These are phyloP conservation scores for Cercospora janseana DNA, from an alignment of 2,329 filamentous ascomycete genomes.

Conservation along the genomic window DNA sequence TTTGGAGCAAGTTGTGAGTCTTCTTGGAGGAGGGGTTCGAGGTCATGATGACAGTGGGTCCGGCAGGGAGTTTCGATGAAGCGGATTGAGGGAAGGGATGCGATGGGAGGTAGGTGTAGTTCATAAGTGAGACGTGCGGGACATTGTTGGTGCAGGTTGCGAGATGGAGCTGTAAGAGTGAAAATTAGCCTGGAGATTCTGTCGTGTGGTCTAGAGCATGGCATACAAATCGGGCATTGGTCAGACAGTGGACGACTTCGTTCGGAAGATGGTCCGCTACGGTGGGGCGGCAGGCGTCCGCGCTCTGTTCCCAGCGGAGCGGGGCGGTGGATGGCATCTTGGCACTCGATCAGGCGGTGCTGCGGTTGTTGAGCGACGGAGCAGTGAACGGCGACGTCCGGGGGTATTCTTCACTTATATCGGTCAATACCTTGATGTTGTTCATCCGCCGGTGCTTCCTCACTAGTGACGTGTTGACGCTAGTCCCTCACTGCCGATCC, in stretches of 20 bases:
- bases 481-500: too few relatives aligned
- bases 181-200: not conserved
- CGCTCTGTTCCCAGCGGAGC: slow-evolving; percentile 51
- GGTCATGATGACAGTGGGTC: slow-evolving; percentile 79
- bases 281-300: slow-evolving; percentile 69
- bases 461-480: too few relatives aligned
- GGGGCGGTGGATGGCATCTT: slow-evolving; percentile 33
- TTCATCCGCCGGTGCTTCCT: too few relatives aligned
- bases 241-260: slow-evolving; percentile 85
- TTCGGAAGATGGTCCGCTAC: slow-evolving; percentile 68
- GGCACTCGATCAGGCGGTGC: too few relatives aligned
- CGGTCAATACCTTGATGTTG: too few relatives aligned
- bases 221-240: slow-evolving; percentile 88
- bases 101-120: slow-evolving; percentile 88
- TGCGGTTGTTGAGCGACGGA: slow-evolving; percentile 5
- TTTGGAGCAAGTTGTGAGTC: slow-evolving; percentile 75
- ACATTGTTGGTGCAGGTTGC: slow-evolving; percentile 81
- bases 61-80: slow-evolving; percentile 42
- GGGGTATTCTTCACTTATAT: too few relatives aligned
- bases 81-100: slow-evolving; percentile 55
- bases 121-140: slow-evolving; percentile 96
- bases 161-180: slow-evolving; percentile 72
- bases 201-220: slow-evolving; percentile 33
- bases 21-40: slow-evolving; percentile 77
- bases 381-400: too few relatives aligned